Evolutionary conservation across 1,139 yeast genomes (phyloP), one percentile per base, ranked within the genome.

Genomic region (Candida mesenterica): DNA sequence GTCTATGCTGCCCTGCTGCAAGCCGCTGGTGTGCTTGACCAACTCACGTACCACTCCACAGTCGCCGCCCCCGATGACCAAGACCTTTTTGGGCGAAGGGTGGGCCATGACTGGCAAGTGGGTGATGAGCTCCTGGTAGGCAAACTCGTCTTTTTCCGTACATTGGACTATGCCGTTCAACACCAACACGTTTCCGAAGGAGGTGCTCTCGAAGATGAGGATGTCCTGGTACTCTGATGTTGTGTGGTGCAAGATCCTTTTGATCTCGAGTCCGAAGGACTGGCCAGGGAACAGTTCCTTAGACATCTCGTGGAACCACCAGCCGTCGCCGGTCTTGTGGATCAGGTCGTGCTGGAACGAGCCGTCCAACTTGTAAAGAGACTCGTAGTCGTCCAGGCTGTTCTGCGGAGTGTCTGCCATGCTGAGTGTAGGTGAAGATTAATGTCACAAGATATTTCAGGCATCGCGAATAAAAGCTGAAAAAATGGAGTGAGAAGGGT

Each of bases 31-130:
- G 61, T 90, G 97, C 62, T 90, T 88, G 45, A 85, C 77, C 26
- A 86, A 74, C 61, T 87, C 96, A 50, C 96, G 75, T 33, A 87
- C 69, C 14, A 88, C 96, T 42, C 96, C 96, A 48, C 96, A 95
- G 61, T 87, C 96, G 28, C 96, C 96, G 20, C 96, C 96, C 24
- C 96, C 96, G 49, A 87, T 86, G 32, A 87, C 95, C 41, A 87
- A 73, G 14, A 87, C 95, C 40, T 72, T 75, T 54, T 75, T 75
- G 13, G 96, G 96, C 37, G 67, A 57, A 24, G 82, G 78, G 59
- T 87, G 96, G 15, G 84, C 67, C 77, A 81, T 78, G 44, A 87
- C 55, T 9, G 96, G 90, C 37, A 85, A 63, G 55, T 87, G 94
- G 13, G 94, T 71, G 52, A 87, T 87, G 77, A 87, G 80, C 61